Base-by-base conservation (phyloP, 768 basidiomycete species). In the Leccinum boreale region DNA sequence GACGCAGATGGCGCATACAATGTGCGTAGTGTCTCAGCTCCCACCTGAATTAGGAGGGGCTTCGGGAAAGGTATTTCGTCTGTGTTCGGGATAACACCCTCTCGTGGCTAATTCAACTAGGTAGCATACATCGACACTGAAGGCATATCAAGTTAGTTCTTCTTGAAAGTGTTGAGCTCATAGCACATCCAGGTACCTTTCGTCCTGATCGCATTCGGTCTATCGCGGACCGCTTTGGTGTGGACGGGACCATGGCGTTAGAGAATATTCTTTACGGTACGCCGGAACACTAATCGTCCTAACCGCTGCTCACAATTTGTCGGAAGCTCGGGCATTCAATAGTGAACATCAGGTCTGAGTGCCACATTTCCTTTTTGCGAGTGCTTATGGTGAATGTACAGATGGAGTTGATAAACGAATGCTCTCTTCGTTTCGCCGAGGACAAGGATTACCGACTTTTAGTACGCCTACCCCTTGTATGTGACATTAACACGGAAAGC, bases 121-220 rank as follows among this genome's bases (percentile, higher is more conserved):
- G 92, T 93, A n/a, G 91, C 91, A 68, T 93, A 92, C 69, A 90
- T 94, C 48, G 92, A 94, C 68, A 93, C 92, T 3, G 92, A 94
- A 80, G 90, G 90, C 78, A 62, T 17, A 57, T 52, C 15, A 19
- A 17, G 35, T 39, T 28, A 35, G 4, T 26, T 15, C 12, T 23
- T 17, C 31, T 39, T 28, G 46, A 55, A 50, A 21, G 63, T 65
- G 21, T 70, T 56, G 55, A 64, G 58, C 55, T 67, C 67, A 59
- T 67, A 36, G 46, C 46, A 55, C 33, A 33, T 14, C n/a, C 58
- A 89, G 91, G 92, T n/a, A 93, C 92, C 3, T 97, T 97, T 75
- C 88, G 95, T 33, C 95, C 95, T 3, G 94, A 98, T 69, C 86
- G 95, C 57, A 90, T 98, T 66, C 82, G 83, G 44, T 84, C 91